Conservation (phyloP, 169 alveolate genomes). For the Miamiensis avidus region DNA sequence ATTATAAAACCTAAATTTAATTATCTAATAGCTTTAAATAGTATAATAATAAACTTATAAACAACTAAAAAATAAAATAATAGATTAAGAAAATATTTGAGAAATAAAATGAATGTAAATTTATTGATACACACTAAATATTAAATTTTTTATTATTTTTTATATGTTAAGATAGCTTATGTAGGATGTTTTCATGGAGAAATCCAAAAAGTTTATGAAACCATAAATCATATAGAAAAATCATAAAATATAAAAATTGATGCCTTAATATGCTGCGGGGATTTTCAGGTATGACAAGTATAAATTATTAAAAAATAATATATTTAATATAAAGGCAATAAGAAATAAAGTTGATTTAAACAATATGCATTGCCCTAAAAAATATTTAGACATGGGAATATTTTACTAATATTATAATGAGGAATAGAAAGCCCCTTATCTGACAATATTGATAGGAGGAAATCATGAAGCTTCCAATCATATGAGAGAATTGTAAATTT, state of each 20-base stretch:
- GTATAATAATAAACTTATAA: too few species aligned
- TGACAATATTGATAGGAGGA: constrained; percentile 97
- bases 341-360: constrained; percentile 90
- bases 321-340: constrained; percentile 46
- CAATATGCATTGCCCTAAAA: constrained; percentile 91
- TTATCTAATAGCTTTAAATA: too few species aligned
- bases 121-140: too few species aligned
- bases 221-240: constrained; percentile 74
- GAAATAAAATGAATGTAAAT: too few species aligned
- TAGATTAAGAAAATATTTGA: too few species aligned
- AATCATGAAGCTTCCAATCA: constrained; percentile 97
- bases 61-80: too few species aligned
- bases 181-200: constrained; percentile 98
- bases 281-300: constrained; percentile 86
- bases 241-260: constrained; percentile 86
- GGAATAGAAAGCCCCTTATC: constrained; percentile 86
- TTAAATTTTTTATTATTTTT: too few species aligned
- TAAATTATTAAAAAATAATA: not conserved
- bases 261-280: constrained; percentile 96
- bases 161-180: constrained; percentile 91
- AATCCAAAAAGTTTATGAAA: constrained; percentile 82
- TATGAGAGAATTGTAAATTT: constrained; percentile 84
- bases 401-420: constrained; percentile 92
- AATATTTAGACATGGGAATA: constrained; percentile 91
- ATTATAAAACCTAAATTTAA: too few species aligned